Evolutionary conservation across 176 grass and related monocot species (phyloP).

Genomic region (Zea mays): DNA sequence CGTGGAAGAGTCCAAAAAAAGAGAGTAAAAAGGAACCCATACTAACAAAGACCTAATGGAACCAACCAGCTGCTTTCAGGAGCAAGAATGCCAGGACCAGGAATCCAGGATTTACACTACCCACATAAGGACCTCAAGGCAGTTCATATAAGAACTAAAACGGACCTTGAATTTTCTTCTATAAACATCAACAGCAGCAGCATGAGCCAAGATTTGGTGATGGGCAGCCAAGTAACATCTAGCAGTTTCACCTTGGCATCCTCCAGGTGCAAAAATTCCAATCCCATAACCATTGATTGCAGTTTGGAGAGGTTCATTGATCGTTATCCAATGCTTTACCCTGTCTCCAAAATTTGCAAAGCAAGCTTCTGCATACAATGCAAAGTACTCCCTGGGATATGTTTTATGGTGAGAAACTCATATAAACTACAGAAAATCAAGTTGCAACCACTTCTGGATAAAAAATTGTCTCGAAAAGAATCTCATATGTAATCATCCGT

Average conservation of each 20-base stretch:
- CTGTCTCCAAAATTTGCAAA: conserved; percentile 96
- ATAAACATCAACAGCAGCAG: conserved; percentile 80
- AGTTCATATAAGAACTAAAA: conserved; percentile 24
- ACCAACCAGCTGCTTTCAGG: too few species aligned
- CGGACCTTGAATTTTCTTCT: conserved; percentile 84
- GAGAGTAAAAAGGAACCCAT: too few species aligned
- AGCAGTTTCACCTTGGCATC: conserved; percentile 47
- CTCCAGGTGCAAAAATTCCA: conserved; percentile 88
- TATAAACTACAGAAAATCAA: conserved; percentile 47
- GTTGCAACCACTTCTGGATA: conserved; percentile 8
- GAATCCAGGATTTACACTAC: background rate
- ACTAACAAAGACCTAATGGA: too few species aligned
- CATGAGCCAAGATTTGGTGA: conserved; percentile 93
- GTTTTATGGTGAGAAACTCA: conserved; percentile 39
- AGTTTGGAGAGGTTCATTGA: conserved; percentile 99
- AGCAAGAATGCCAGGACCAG: background rate
- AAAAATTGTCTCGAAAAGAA: conserved; percentile 2
- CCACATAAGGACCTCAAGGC: background rate
- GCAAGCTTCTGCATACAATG: conserved; percentile 93
- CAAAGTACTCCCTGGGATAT: conserved; percentile 84
- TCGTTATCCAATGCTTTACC: conserved; percentile 95
- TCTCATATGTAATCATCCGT: background rate
- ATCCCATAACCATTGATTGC: conserved; percentile 81
- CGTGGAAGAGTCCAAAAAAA: too few species aligned
- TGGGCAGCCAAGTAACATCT: conserved; percentile 75